phyloP scores from a whole-genome alignment of 208 protist genomes.

The Acanthamoeba lenticulata region DNA sequence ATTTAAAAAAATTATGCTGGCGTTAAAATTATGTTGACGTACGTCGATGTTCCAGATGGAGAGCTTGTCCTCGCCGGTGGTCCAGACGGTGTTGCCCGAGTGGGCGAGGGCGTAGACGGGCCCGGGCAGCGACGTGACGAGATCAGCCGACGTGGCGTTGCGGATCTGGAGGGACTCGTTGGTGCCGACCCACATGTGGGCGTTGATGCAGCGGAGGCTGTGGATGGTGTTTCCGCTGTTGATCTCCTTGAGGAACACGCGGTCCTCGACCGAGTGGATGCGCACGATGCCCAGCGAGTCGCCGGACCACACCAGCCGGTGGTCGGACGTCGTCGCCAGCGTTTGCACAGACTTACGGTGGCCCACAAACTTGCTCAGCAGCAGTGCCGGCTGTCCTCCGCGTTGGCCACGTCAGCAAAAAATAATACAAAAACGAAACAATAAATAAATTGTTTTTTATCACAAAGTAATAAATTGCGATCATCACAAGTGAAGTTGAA shows the following conservation, averaged over 20 bases:
- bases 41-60: slow-evolving; percentile 45
- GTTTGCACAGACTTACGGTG: slow-evolving; percentile 55
- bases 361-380: slow-evolving; percentile 60
- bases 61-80: slow-evolving; percentile 21
- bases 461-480: neutral
- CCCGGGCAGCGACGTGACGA: slow-evolving; percentile 30
- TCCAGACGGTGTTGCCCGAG: slow-evolving; percentile 35
- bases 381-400: slow-evolving; percentile 13
- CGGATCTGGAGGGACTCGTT: slow-evolving; percentile 20
- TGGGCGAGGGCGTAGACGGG: neutral
- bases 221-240: slow-evolving; percentile 57
- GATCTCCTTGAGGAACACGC: slow-evolving; percentile 62
- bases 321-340: slow-evolving; percentile 16
- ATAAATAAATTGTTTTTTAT: neutral
- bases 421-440: neutral
- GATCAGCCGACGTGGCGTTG: slow-evolving; percentile 20
- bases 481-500: no score
- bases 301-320: slow-evolving; percentile 42
- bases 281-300: slow-evolving; percentile 60
- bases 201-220: neutral
- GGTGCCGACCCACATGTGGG: slow-evolving; percentile 54
- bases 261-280: slow-evolving; percentile 53
- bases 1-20: no score
- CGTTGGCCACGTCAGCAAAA: neutral
- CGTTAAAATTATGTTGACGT: neutral